Evolutionary conservation across 768 basidiomycete species (phyloP).

Genomic region (Stropharia rugosoannulata): DNA sequence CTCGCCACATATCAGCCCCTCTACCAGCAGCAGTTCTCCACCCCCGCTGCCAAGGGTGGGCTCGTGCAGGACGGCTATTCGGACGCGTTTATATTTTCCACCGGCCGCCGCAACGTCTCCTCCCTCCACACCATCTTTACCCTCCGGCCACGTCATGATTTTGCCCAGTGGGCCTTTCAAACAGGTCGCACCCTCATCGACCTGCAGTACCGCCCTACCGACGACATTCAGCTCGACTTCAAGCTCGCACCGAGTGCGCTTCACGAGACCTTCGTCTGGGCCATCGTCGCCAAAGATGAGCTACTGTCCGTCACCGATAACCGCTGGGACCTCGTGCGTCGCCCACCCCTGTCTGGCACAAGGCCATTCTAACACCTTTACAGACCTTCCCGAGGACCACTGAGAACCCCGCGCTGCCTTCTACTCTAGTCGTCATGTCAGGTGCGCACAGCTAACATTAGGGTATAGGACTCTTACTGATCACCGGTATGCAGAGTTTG

Average conservation of each 20-base stretch:
- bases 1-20: conserved; percentile 55
- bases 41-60: conserved; percentile 49
- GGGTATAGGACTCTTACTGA: neutral
- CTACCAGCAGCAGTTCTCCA: conserved; percentile 74
- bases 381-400: conserved; percentile 83
- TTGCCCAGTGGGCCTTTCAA: conserved; percentile 66
- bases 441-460: conserved; percentile 33
- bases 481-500: conserved; percentile 54
- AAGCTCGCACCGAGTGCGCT: conserved; percentile 55
- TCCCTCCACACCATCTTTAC: conserved; percentile 80
- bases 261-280: conserved; percentile 76
- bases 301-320: conserved; percentile 63
- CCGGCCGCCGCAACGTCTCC: conserved; percentile 74
- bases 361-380: neutral
- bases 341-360: neutral
- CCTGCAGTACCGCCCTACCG: conserved; percentile 67
- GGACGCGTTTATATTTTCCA: conserved; percentile 85
- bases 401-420: conserved; percentile 62
- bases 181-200: conserved; percentile 65
- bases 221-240: conserved; percentile 79
- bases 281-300: conserved; percentile 78
- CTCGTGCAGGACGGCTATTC: conserved; percentile 68
- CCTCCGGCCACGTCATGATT: conserved; percentile 82
- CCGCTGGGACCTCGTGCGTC: conserved; percentile 85
- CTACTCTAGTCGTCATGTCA: conserved; percentile 72